Base-by-base conservation (phyloP, 2,329 filamentous ascomycete genomes). In the Orbilia quercus region DNA sequence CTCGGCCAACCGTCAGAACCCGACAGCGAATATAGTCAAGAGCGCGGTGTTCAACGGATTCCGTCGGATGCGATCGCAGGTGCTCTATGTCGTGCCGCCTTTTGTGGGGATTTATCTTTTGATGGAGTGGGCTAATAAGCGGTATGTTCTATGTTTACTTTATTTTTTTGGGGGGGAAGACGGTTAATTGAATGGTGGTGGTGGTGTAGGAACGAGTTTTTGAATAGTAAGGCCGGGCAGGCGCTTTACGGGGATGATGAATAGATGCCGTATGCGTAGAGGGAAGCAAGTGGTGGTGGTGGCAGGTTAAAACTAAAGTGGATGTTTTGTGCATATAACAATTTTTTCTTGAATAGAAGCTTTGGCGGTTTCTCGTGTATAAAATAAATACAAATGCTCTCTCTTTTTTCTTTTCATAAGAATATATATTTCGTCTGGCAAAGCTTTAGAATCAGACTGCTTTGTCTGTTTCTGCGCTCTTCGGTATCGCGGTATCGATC, bases 21-120 rank as follows among this genome's bases (percentile, higher is more conserved):
- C 92, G 76, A 86, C 96, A 77, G 92, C 92, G 76, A 91, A 91
- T 79, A 84, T 89, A 73, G 82, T 86, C 76, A 84, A 94, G 82
- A 90, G 89, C 77, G 94, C 93, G 80, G 83, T 98, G 84, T 98
- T 98, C 89, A 99, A 99, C 87, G 89, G 88, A 79, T 96, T 90
- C 87, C 89, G 95, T 82, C 89, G 95, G 79, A 91, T 90, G 83
- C 89, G 88, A 81, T 82, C 86, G 78, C 95, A 98, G 85, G 88
- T 96, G 78, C 88, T 98, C 78, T 99, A 93, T 87, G 89, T 93
- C 82, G 86, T 89, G 23, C 91, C 95, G 72, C 90, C 93, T 40
- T 83, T 96, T 78, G 79, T 95, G 76, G 82, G 85, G 77, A 92
- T 87, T 77, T 99, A 98, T 84, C 88, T 89, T 80, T 80, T 88